phyloP scores from a whole-genome alignment of 1,139 yeast genomes.

The Lodderomyces jiufengensis region DNA sequence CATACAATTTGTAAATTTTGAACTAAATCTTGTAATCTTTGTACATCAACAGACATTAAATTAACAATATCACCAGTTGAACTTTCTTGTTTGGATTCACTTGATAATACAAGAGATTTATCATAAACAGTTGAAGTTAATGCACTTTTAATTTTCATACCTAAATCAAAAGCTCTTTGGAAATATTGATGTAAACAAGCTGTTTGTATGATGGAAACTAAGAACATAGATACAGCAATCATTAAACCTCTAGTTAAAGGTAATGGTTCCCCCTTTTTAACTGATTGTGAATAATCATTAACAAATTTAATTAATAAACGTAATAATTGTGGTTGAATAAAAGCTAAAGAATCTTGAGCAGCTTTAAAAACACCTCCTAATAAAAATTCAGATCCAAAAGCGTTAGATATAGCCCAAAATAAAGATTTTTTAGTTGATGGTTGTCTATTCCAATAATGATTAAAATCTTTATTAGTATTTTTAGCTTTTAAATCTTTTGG shows the following conservation, averaged over 20 bases:
- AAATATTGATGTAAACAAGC: conserved; percentile 88
- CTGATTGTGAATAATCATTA: conserved; percentile 59
- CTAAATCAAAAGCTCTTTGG: conserved; percentile 81
- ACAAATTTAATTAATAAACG: conserved; percentile 77
- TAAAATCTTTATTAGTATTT: conserved; percentile 48
- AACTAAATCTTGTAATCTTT: conserved; percentile 84
- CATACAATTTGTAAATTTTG: conserved; percentile 85
- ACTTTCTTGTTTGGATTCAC: conserved; percentile 74
- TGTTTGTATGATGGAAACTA: conserved; percentile 80
- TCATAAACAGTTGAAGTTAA: conserved; percentile 76
- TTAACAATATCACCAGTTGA: conserved; percentile 98
- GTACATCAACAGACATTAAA: conserved; percentile 95
- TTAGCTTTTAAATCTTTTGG: conserved; percentile 63
- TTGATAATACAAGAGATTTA: conserved; percentile 76
- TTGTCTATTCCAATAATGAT: conserved; percentile 56
- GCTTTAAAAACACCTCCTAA: conserved; percentile 78
- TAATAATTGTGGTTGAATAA: conserved; percentile 84
- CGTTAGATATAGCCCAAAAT: conserved; percentile 52
- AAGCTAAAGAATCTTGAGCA: conserved; percentile 76
- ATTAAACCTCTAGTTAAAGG: conserved; percentile 80
- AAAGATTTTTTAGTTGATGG: conserved; percentile 56
- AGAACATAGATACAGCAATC: conserved; percentile 81
- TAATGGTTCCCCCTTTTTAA: conserved; percentile 31
- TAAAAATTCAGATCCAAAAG: conserved; percentile 70
- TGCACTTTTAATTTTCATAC: conserved; percentile 84